These are phyloP conservation scores for Salvia hispanica DNA, from an alignment of 257 asterid species.

Conservation along the genomic window DNA sequence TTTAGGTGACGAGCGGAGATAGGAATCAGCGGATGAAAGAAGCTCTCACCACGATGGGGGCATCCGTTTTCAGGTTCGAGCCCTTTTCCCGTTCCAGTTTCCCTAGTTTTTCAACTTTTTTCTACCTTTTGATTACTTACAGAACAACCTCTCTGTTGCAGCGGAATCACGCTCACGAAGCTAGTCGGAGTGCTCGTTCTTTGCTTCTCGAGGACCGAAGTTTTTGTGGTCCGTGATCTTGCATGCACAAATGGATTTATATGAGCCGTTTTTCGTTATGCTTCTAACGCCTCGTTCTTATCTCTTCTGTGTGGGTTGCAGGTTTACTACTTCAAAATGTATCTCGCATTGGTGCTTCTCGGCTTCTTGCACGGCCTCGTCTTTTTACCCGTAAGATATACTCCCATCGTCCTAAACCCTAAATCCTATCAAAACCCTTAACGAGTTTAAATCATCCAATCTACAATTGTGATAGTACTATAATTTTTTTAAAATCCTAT, in stretches of 20 bases:
- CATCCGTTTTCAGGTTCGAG: constrained; percentile 91
- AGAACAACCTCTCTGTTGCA: constrained; percentile 38
- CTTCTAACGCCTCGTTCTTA: constrained; percentile 1
- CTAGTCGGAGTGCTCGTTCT: constrained; percentile 96
- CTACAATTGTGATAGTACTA: no score
- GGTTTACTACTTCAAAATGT: constrained; percentile 97
- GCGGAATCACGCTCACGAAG: constrained; percentile 98
- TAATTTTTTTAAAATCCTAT: no score
- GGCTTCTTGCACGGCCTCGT: constrained; percentile 91
- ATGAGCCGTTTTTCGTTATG: neutral
- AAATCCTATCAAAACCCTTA: no score
- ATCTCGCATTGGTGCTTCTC: constrained; percentile 84
- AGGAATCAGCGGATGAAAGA: constrained; percentile 93
- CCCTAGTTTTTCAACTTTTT: neutral
- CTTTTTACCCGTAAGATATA: constrained; percentile 77
- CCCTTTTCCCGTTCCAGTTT: neutral
- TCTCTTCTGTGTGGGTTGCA: constrained; percentile 34
- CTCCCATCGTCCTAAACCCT: neutral
- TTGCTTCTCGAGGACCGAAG: constrained; percentile 87
- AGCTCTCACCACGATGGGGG: constrained; percentile 94
- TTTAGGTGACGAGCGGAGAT: constrained; percentile 85
- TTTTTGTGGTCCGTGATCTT: constrained; percentile 72
- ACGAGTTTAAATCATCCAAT: no score
- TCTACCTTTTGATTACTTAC: neutral
- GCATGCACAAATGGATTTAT: neutral